Evolutionary conservation across 192 early-diverging fungal species (phyloP).

Genomic region (Dispira parvispora): DNA sequence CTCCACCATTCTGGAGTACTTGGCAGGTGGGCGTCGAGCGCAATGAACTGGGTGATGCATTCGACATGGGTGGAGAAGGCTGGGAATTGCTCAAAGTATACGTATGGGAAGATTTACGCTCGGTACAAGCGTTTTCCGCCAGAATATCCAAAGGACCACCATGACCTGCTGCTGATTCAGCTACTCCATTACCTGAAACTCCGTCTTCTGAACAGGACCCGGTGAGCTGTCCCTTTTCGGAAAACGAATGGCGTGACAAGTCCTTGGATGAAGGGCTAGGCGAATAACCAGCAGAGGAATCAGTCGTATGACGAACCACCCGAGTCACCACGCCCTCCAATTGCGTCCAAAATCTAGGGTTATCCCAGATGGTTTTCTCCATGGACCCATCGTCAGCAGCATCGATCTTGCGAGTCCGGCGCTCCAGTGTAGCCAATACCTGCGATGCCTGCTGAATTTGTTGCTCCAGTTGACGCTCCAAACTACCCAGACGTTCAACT

Average conservation of each 20-base stretch:
- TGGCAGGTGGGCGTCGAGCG: too few relatives aligned
- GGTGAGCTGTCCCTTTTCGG: not conserved
- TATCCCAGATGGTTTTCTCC: not conserved
- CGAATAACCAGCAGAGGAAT: not conserved
- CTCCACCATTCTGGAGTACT: too few relatives aligned
- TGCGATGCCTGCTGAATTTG: not conserved
- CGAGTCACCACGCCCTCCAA: not conserved
- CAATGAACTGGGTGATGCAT: too few relatives aligned
- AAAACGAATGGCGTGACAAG: not conserved
- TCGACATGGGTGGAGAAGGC: too few relatives aligned
- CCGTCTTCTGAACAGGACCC: not conserved
- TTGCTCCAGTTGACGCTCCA: not conserved
- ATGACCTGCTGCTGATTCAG: not conserved
- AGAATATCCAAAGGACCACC: not conserved
- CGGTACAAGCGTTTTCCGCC: slow-evolving; percentile 1
- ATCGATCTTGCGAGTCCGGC: not conserved
- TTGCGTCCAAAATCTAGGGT: not conserved
- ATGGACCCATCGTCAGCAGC: not conserved
- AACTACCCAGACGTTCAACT: not conserved
- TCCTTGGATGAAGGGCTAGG: not conserved
- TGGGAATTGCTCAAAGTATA: too few relatives aligned
- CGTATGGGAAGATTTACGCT: not conserved
- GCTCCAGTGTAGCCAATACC: not conserved
- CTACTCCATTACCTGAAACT: not conserved
- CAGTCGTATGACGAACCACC: not conserved